These are phyloP conservation scores for Zea luxurians DNA, from an alignment of 176 grass and related monocot species.

Conservation along the genomic window DNA sequence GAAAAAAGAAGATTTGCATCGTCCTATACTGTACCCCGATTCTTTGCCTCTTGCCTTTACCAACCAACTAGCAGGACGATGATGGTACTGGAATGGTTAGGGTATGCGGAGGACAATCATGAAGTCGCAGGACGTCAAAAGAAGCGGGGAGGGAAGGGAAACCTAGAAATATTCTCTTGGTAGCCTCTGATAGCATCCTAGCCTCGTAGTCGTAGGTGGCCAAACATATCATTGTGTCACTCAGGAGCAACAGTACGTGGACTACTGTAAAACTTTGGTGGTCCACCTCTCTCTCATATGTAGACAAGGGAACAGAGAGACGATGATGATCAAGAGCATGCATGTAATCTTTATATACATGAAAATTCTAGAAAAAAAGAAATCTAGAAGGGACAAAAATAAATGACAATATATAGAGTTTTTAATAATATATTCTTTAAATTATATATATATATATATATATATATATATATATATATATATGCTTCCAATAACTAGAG, in stretches of 20 bases:
- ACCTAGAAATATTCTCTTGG: conserved; percentile 95
- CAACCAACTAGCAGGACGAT: conserved; percentile 47
- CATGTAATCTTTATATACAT: too few species aligned
- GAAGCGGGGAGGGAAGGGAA: conserved; percentile 46
- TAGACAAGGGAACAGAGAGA: neutral
- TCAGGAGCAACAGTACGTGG: conserved; percentile 35
- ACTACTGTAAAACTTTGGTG: conserved; percentile 46
- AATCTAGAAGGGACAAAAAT: too few species aligned
- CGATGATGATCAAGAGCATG: neutral
- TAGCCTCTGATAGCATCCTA: conserved; percentile 23
- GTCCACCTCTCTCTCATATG: conserved; percentile 22
- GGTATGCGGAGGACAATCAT: conserved; percentile 47
- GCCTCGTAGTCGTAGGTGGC: conserved; percentile 50
- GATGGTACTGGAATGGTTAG: conserved; percentile 30
- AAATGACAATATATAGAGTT: too few species aligned
- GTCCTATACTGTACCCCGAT: neutral
- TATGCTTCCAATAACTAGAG: too few species aligned
- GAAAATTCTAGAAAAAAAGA: too few species aligned
- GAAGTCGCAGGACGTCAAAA: conserved; percentile 52
- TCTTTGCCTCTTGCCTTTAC: neutral
- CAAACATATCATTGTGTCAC: conserved; percentile 79
- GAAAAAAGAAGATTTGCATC: conserved; percentile 6
- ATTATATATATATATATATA: too few species aligned
- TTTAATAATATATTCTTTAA: too few species aligned
- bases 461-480: too few species aligned